Base-by-base conservation (phyloP, 371 early-diverging fungal genomes). In the Mucor saturninus region DNA sequence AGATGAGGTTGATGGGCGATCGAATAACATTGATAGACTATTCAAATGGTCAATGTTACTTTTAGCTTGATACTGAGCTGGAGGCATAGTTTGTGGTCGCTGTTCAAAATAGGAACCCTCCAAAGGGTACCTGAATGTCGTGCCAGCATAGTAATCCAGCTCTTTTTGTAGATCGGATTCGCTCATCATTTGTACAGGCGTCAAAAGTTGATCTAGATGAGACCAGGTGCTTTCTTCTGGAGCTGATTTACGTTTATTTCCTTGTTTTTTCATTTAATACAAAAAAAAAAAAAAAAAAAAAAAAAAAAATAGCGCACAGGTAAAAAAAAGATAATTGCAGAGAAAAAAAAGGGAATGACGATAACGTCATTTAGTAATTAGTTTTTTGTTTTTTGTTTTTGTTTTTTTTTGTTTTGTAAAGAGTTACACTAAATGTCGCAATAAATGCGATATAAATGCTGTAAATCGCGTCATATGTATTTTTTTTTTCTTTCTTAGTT, bases 101-200 rank as follows among this genome's bases (percentile, higher is more conserved):
- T 30, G 42, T 26, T 35, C 21, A 21, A 40, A 40, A 40, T 40
- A 43, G 14, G 43, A 43, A 11, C n/a, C 6, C 4, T 40, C 65
- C 70, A 45, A 14, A 21, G 77, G 73, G 53, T 73, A 80, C 4
- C 79, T 78, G 67, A 83, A 84, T 62, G 21, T 21, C 21, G 21
- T 84, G 43, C 83, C 84, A 30, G 84, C 77, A 59, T 65, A 80
- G 30, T 76, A 62, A 51, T 71, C 69, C 13, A 77, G 56, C 28
- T 77, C 77, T 14, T 64, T 49, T 46, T 75, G 71, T 26, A 78
- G 56, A 4, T 75, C 74, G 8, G 54, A 39, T 5, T 73, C 71
- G 3, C 69, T 62, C 21, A 46, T 35, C 40, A 77, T 54, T 14
- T 64, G 60, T 2, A 65, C 56, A 29, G 71, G 68, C 39, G 70